Conservation (phyloP, 2,329 filamentous ascomycete species). For the Cyphellophora attinorum region DNA sequence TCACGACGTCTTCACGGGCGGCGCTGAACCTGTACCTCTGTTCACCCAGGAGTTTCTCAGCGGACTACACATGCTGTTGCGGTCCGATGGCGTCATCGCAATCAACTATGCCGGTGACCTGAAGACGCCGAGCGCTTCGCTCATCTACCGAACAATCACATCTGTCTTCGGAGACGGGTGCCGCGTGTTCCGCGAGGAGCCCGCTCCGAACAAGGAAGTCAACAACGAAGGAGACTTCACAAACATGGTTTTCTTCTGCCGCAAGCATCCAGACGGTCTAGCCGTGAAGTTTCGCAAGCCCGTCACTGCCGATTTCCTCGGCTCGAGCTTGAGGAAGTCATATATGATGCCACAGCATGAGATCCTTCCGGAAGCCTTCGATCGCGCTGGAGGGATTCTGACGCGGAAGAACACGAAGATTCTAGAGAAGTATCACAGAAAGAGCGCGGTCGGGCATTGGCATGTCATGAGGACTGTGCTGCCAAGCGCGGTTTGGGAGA, state of each 20-base stretch:
- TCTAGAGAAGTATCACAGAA: conserved; percentile 62
- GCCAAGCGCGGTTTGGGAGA: conserved; percentile 71
- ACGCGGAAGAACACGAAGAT: conserved; percentile 54
- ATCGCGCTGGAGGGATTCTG: conserved; percentile 45
- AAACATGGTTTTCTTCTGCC: conserved; percentile 95
- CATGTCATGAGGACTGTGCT: conserved; percentile 78
- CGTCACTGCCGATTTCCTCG: conserved; percentile 56
- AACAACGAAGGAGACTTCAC: conserved; percentile 59
- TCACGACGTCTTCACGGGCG: conserved; percentile 96
- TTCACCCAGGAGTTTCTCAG: conserved; percentile 81
- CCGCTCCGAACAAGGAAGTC: conserved; percentile 38
- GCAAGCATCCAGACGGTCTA: conserved; percentile 44
- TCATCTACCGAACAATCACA: conserved; percentile 74
- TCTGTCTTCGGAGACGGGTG: conserved; percentile 81
- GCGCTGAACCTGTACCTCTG: conserved; percentile 77
- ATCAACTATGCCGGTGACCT: conserved; percentile 97
- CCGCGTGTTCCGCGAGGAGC: conserved; percentile 76
- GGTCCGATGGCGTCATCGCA: conserved; percentile 70
- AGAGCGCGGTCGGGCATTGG: conserved; percentile 81
- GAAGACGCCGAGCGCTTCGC: conserved; percentile 60
- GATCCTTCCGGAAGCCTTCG: conserved; percentile 41
- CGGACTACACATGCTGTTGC: conserved; percentile 61
- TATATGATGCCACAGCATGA: conserved; percentile 68
- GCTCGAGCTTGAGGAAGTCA: conserved; percentile 57
- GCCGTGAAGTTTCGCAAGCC: conserved; percentile 60